Evolutionary conservation across 768 basidiomycete species (phyloP).

Genomic region (Lentinula guzmanii): DNA sequence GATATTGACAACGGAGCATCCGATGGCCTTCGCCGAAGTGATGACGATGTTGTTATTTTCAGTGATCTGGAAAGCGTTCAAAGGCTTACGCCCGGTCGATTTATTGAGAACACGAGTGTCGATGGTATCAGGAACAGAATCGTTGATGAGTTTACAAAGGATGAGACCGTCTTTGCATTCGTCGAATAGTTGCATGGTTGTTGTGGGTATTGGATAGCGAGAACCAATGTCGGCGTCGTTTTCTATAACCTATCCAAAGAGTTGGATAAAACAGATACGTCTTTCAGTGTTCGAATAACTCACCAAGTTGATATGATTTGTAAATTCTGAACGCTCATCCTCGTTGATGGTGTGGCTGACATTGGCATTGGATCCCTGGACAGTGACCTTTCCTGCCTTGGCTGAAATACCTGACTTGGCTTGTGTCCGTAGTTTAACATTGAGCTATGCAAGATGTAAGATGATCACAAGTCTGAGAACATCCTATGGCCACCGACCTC

Average conservation of each 20-base stretch:
- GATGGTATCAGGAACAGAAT: slow-evolving; percentile 98
- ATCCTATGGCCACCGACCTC: slow-evolving; percentile 53
- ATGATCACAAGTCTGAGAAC: neutral
- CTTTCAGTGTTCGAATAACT: slow-evolving; percentile 18
- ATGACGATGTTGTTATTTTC: slow-evolving; percentile 99
- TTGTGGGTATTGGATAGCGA: slow-evolving; percentile 87
- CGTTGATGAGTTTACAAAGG: slow-evolving; percentile 97
- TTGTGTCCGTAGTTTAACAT: slow-evolving; percentile 68
- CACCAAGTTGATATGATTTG: slow-evolving; percentile 96
- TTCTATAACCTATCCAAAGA: slow-evolving; percentile 65
- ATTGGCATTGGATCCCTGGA: slow-evolving; percentile 92
- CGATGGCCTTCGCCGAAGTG: slow-evolving; percentile 95
- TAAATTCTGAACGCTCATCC: slow-evolving; percentile 92
- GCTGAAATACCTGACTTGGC: slow-evolving; percentile 42
- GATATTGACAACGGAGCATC: slow-evolving; percentile 98
- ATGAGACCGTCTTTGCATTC: slow-evolving; percentile 94
- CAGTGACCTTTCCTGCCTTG: slow-evolving; percentile 85
- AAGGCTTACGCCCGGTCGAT: slow-evolving; percentile 66
- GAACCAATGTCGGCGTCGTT: slow-evolving; percentile 80
- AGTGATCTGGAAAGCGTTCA: slow-evolving; percentile 98
- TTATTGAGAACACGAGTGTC: slow-evolving; percentile 98
- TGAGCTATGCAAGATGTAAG: slow-evolving; percentile 43
- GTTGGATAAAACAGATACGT: neutral
- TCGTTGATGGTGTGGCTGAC: slow-evolving; percentile 97
- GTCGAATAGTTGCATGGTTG: slow-evolving; percentile 98